A percentile compares a stretch with the other conserved stretches of the same genome.
Evolutionary conservation across 1,284 basidiomycete genomes (phyloP).

Genomic region (Schizopora paradoxa): DNA sequence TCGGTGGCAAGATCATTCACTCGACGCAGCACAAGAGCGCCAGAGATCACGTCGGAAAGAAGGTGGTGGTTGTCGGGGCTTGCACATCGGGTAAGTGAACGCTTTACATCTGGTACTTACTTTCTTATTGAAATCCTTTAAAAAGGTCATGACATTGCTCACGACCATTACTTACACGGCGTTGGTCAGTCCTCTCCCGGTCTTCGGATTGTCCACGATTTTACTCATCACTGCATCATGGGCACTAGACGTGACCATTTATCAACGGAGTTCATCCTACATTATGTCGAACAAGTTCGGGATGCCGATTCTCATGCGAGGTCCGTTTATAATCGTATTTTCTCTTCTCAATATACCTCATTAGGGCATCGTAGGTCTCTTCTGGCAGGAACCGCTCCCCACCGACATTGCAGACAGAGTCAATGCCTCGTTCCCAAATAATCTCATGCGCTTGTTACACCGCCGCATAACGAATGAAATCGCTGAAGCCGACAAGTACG

Average conservation of each 20-base stretch:
- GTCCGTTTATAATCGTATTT: slow-evolving; percentile 14
- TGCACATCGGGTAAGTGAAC: slow-evolving; percentile 40
- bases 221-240: neutral
- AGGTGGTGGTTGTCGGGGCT: slow-evolving; percentile 47
- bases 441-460: slow-evolving; percentile 38
- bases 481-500: slow-evolving; percentile 46
- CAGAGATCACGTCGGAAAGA: slow-evolving; percentile 37
- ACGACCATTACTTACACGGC: slow-evolving; percentile 41
- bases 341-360: neutral
- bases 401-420: slow-evolving; percentile 48
- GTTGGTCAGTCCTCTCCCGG: slow-evolving; percentile 28
- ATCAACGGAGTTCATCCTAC: slow-evolving; percentile 59
- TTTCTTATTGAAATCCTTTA: slow-evolving; percentile 2
- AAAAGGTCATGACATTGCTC: slow-evolving; percentile 37
- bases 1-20: slow-evolving; percentile 40
- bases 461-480: slow-evolving; percentile 43
- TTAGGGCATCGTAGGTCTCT: slow-evolving; percentile 35
- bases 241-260: slow-evolving; percentile 49
- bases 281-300: slow-evolving; percentile 50
- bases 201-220: neutral
- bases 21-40: slow-evolving; percentile 37
- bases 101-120: neutral
- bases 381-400: slow-evolving; percentile 42
- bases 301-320: slow-evolving; percentile 32
- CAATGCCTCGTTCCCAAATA: slow-evolving; percentile 38